Evolutionary conservation across 2,329 filamentous ascomycete species (phyloP).

Genomic region (Monosporascus sp.): DNA sequence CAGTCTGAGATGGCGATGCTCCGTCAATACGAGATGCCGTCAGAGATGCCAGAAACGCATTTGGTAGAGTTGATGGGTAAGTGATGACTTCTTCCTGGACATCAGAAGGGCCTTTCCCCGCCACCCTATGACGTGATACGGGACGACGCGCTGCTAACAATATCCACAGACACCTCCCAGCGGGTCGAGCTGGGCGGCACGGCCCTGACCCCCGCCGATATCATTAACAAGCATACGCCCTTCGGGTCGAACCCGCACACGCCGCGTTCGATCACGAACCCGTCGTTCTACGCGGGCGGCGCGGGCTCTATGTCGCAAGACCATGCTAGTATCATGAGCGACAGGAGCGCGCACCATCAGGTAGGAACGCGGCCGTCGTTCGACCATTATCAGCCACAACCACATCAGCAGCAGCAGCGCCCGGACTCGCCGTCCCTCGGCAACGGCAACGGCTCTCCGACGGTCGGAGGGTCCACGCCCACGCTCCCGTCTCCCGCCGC

Average conservation of each 20-base stretch:
- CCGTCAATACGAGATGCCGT: conserved; percentile 4
- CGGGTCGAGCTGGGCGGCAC: conserved; percentile 41
- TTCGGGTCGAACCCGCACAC: conserved; percentile 17
- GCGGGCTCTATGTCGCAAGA: conserved; percentile 19
- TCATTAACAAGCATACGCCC: conserved; percentile 32
- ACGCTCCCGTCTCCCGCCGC: background rate
- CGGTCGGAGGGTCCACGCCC: background rate
- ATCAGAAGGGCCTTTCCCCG: too few species aligned
- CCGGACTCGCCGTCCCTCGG: conserved; percentile 22
- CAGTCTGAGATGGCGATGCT: conserved; percentile 9
- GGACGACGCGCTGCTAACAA: conserved; percentile 9
- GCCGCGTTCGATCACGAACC: conserved; percentile 21
- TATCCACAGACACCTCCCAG: conserved; percentile 33
- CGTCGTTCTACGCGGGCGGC: conserved; percentile 8
- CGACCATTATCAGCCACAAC: conserved; percentile 1
- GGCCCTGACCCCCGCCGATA: conserved; percentile 31
- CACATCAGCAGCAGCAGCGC: conserved; percentile 3
- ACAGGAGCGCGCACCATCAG: conserved; percentile 11
- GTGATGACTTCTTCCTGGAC: conserved; percentile 7
- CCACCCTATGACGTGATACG: too few species aligned
- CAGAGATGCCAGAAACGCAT: conserved; percentile 38
- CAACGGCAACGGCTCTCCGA: background rate
- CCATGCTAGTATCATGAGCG: conserved; percentile 23
- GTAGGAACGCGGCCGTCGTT: background rate
- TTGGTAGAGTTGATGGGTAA: conserved; percentile 44